Percentiles rank a stretch among this genome's conserved stretches.
Conservation (phyloP, 805 yeast genomes). For the Candida caryicola region DNA sequence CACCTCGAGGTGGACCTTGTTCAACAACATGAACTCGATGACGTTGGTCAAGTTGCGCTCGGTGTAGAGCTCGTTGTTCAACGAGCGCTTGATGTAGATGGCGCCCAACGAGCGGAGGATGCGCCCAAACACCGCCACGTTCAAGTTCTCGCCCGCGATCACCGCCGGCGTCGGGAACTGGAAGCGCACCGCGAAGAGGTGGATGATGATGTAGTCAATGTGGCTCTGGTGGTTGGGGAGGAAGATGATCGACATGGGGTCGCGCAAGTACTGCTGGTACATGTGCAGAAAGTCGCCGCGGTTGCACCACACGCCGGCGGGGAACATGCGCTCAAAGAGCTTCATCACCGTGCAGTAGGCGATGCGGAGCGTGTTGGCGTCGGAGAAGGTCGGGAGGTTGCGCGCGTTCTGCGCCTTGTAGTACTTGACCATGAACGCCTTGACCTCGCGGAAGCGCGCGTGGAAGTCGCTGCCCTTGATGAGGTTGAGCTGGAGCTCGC, state of each 20-base stretch:
- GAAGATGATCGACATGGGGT: slow-evolving; percentile 46
- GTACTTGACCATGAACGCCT: slow-evolving; percentile 36
- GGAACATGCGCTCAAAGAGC: slow-evolving; percentile 36
- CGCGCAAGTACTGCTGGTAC: slow-evolving; percentile 28
- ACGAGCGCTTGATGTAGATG: slow-evolving; percentile 52
- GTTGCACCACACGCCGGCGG: slow-evolving; percentile 42
- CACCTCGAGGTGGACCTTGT: slow-evolving; percentile 54
- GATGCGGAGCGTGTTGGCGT: slow-evolving; percentile 26
- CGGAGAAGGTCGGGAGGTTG: slow-evolving; percentile 34
- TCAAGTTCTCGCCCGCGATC: slow-evolving; percentile 65
- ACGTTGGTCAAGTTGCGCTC: slow-evolving; percentile 47
- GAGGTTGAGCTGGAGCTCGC: slow-evolving; percentile 37
- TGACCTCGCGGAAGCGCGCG: slow-evolving; percentile 33
- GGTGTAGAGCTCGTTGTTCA: slow-evolving; percentile 42
- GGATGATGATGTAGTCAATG: slow-evolving; percentile 57
- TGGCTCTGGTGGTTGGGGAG: slow-evolving; percentile 64
- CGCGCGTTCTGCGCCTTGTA: slow-evolving; percentile 34
- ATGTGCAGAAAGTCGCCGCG: slow-evolving; percentile 27
- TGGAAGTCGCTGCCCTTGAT: slow-evolving; percentile 33
- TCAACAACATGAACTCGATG: slow-evolving; percentile 46
- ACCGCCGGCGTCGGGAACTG: slow-evolving; percentile 55
- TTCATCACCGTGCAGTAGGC: slow-evolving; percentile 39
- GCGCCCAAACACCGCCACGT: slow-evolving; percentile 54
- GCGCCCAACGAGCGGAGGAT: slow-evolving; percentile 53
- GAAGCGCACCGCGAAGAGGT: slow-evolving; percentile 50